Evolutionary conservation across 169 alveolate genomes (phyloP).

Genomic region (Plasmodium gallinaceum): DNA sequence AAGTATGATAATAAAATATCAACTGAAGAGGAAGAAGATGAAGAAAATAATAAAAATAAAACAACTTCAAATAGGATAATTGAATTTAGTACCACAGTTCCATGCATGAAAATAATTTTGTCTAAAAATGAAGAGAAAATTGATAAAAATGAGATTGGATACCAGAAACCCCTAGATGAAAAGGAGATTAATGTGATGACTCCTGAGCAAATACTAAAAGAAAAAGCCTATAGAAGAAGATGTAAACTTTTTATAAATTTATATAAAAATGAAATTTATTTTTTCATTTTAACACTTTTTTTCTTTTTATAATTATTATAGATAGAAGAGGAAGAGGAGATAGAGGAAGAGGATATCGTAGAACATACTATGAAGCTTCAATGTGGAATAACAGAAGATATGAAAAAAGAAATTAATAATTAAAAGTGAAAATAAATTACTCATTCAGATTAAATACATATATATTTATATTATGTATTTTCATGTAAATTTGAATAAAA

Average conservation of each 20-base stretch:
- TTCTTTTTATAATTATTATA: slow-evolving; percentile 2
- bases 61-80: slow-evolving; percentile 40
- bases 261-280: slow-evolving; percentile 3
- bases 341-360: slow-evolving; percentile 35
- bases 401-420: slow-evolving; percentile 55
- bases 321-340: slow-evolving; percentile 70
- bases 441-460: not conserved
- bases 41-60: slow-evolving; percentile 38
- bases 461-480: not conserved
- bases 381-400: slow-evolving; percentile 75
- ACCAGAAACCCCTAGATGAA: slow-evolving; percentile 62
- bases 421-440: not conserved
- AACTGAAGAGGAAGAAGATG: slow-evolving; percentile 25
- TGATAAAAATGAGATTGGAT: slow-evolving; percentile 63
- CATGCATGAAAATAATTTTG: slow-evolving; percentile 70
- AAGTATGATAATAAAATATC: slow-evolving; percentile 29
- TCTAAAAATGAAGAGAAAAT: slow-evolving; percentile 49
- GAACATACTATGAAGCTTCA: slow-evolving; percentile 48
- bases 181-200: slow-evolving; percentile 70
- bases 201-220: slow-evolving; percentile 63
- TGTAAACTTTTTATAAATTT: slow-evolving; percentile 13
- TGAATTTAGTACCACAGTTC: slow-evolving; percentile 70
- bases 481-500: slow-evolving; percentile 6
- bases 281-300: not conserved
- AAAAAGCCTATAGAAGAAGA: slow-evolving; percentile 63